Evolutionary conservation across 805 yeast genomes (phyloP), one percentile per base, ranked within the genome.

Genomic region (Blastobotrys terrestris): DNA sequence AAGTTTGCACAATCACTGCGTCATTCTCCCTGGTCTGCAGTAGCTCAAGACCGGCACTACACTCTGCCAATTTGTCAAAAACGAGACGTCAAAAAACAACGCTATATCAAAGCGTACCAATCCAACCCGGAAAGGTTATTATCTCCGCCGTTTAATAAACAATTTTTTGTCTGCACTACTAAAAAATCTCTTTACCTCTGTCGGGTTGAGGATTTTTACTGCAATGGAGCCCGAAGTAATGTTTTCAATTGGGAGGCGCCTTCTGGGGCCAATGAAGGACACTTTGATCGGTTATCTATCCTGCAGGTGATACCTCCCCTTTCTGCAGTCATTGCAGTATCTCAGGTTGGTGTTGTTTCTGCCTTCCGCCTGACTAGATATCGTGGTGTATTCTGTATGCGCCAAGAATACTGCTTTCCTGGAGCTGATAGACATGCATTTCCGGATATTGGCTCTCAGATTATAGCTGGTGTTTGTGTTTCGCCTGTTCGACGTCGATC

Each of bases 111-210:
- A 6, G 5, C 35, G 11, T 39, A 44, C 39, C 1, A 47, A 14
- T 19, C 41, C 5, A 44, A 43, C 2, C 41, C 46, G 6, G 43
- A 44, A 18, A 5, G 35, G 11, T 46, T 60, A 21, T 62, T 62
- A 39, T 55, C 58, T 1, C 60, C 68, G 1, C 53, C 55, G 11
- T 61, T 67, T 35, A 56, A 61, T 18, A 63, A 69, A 48, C 54
- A 66, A 42, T 72, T 72, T 48, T 57, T 76, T 5, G 50, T 78
- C 6, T 71, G 73, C 0, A 74, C 84, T 0, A 77, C 84, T 0
- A 70, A 73, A 3, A 58, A 67, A 22, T 67, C 69, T 44, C 56
- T 77, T 13, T 82, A 77, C 0, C 61, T 81, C 21, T 75, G 78
- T 57, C 66, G 75, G 21, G 68, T 69, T 0, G 75, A 76, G 48